These are phyloP conservation scores for Iris pallida DNA, from an alignment of 116 monocot genomes.

Conservation along the genomic window DNA sequence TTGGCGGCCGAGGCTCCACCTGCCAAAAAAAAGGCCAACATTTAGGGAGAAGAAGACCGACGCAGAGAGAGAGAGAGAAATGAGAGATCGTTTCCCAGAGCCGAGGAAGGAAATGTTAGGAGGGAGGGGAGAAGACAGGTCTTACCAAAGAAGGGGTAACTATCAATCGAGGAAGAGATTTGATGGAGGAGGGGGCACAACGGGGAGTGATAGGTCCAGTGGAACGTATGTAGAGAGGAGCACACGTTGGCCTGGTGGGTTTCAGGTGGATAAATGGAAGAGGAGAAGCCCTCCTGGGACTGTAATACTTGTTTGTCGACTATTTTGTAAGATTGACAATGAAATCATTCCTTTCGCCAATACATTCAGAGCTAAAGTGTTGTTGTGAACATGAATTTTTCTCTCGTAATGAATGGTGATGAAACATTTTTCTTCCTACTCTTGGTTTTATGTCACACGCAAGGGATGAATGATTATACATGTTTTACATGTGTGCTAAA, in stretches of 20 bases:
- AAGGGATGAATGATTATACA: too few relatives aligned
- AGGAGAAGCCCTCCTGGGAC: too few relatives aligned
- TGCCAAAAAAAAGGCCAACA: constrained; percentile 51
- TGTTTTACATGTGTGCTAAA: too few relatives aligned
- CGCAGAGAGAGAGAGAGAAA: constrained; percentile 23
- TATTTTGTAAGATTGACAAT: too few relatives aligned
- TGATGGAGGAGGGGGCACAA: constrained; percentile 18
- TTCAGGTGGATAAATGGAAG: constrained; percentile 47
- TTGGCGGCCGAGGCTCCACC: constrained; percentile 33
- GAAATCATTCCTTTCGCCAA: too few relatives aligned
- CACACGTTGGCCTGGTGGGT: constrained; percentile 13
- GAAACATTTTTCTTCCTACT: too few relatives aligned
- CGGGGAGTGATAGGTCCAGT: constrained; percentile 34
- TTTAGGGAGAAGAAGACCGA: constrained; percentile 54
- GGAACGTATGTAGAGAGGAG: constrained; percentile 26
- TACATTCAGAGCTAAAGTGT: too few relatives aligned
- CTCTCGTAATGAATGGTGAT: too few relatives aligned
- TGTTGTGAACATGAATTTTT: too few relatives aligned
- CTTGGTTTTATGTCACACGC: too few relatives aligned
- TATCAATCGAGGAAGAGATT: constrained; percentile 46
- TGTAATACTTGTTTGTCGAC: too few relatives aligned
- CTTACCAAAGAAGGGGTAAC: constrained; percentile 8
- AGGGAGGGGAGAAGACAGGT: constrained; percentile 30
- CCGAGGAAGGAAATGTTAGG: constrained; percentile 26
- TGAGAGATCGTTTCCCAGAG: constrained; percentile 11